A percentile compares a stretch with the other conserved stretches of the same genome.
These are phyloP conservation scores for Daedalea quercina DNA, from an alignment of 768 basidiomycete genomes.

Conservation along the genomic window DNA sequence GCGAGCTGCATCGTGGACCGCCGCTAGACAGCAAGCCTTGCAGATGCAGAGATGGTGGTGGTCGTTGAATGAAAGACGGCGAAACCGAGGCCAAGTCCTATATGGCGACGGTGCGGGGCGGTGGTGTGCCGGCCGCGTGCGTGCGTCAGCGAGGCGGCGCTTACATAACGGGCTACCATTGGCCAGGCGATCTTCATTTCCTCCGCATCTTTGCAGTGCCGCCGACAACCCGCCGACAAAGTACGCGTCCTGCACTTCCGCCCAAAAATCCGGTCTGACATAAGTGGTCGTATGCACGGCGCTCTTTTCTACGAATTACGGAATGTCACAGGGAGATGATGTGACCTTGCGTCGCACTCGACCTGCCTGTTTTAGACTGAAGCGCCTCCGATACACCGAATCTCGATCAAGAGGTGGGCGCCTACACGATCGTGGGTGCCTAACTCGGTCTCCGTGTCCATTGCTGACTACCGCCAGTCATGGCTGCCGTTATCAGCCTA, in stretches of 20 bases:
- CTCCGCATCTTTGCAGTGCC: not conserved
- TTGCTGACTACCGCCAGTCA: not conserved
- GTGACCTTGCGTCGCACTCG: not conserved
- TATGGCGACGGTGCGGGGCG: no score
- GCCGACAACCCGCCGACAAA: no score
- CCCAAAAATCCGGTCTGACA: no score
- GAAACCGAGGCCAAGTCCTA: no score
- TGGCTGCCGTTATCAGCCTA: not conserved
- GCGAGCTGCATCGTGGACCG: slow-evolving; percentile 24
- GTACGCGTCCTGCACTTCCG: no score
- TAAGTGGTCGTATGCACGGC: no score
- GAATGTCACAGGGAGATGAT: not conserved
- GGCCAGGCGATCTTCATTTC: not conserved
- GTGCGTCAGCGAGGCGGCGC: slow-evolving; percentile 2
- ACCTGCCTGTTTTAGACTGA: not conserved
- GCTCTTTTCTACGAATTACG: not conserved
- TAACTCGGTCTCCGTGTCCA: not conserved
- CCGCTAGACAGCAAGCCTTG: not conserved
- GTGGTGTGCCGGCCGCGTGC: not conserved
- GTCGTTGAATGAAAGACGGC: not conserved
- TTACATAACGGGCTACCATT: not conserved
- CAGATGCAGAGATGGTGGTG: not conserved
- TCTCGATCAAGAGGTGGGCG: no score
- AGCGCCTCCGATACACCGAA: no score
- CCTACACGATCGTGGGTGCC: not conserved